Evolutionary conservation across 2,329 filamentous ascomycete species (phyloP), one percentile per base, ranked within the genome.

Genomic region (Volutella citrinella): DNA sequence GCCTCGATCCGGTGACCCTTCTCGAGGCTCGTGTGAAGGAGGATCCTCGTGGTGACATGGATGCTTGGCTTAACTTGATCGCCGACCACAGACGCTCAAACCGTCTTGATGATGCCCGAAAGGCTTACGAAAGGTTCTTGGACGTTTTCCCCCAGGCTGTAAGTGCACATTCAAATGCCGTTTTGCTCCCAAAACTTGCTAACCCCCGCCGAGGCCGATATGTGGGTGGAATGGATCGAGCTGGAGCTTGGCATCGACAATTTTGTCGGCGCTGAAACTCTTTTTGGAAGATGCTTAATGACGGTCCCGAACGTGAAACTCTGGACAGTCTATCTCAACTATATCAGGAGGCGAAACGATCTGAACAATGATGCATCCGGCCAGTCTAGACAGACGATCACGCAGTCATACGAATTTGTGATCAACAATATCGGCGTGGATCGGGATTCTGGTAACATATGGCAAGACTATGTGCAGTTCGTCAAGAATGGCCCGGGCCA

Each of bases 391-490:
- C 76, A 80, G 45, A 85, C 84, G 7, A 83, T 98, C 36, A 83
- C 81, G 14, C 82, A 88, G 45, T 87, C 89, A 4, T 98, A 96
- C 62, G 89, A 97, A 45, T 89, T 95, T 55, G 90, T 95, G 7
- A 78, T 98, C 27, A 78, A 87, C 48, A 86, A 87, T 48, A 83
- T 98, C 43, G 94, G 94, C 18, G 80, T 93, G 50, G 93, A 98
- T 63, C 85, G 89, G 54, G 88, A 95, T 54, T 84, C 90, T 10
- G 91, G 89, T 21, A 78, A 76, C 45, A 82, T 98, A 36, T 98
- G 93, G 93, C 79, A 84, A 40, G 93, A 98, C 48, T 97, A 97
- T 54, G 83, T 98, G 42, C 82, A 93, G 48, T 96, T 98, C 57
- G 79, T 97, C 61, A 90, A 89, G 57, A 86, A 80, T 23, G 87